Conservation (phyloP, 225 moss, liverwort and hornwort species). For the Straminergon stramineum region DNA sequence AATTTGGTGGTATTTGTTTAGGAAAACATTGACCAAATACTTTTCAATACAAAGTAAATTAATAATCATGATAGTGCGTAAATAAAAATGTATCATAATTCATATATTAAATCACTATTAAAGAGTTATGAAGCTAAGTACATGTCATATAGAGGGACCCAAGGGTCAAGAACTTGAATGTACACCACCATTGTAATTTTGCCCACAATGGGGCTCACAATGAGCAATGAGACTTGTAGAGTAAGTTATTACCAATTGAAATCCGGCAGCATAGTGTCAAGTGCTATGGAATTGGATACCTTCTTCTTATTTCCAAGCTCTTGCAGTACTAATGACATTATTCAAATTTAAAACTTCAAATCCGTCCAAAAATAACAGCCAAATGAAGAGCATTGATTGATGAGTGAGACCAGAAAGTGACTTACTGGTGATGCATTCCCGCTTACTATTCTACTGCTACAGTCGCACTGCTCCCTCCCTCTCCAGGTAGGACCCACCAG, state of each 20-base stretch:
- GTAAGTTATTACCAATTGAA: not conserved
- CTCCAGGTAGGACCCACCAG: not conserved
- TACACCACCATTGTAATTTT: not conserved
- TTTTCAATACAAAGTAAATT: no score
- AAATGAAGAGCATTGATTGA: not conserved
- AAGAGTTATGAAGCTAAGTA: no score
- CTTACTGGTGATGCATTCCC: not conserved
- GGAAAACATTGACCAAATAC: no score
- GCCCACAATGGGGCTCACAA: not conserved
- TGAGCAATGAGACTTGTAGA: not conserved
- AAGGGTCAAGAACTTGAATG: not conserved
- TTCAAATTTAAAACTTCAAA: not conserved
- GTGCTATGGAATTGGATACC: not conserved
- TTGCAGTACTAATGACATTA: not conserved
- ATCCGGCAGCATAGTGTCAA: not conserved
- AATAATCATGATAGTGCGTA: no score
- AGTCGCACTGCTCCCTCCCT: not conserved
- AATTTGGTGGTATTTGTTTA: no score
- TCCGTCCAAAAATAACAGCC: not conserved
- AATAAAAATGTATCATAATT: no score
- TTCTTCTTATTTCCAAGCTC: not conserved
- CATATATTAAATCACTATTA: no score
- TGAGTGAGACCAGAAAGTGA: not conserved
- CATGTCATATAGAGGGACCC: no score
- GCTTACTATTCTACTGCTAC: not conserved